Evolutionary conservation across 176 grass and related monocot genomes (phyloP), one percentile per base, ranked within the genome.

Genomic region (Microstegium vimineum): DNA sequence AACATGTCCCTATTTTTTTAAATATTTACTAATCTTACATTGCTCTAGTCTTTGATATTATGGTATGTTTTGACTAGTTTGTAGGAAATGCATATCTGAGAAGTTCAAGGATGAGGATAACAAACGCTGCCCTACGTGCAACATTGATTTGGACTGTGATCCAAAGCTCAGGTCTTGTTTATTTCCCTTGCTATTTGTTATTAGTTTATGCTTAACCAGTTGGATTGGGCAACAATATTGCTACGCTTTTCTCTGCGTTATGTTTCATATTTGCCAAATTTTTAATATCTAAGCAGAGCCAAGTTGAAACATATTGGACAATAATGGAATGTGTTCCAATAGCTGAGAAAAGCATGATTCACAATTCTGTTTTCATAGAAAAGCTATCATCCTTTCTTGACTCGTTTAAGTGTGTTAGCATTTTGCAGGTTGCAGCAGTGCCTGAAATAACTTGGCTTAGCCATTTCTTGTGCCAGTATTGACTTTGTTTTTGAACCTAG

Each of bases 91-190:
- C 75, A 90, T 86, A 73, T 74, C 32, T 62, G 46, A 86, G 30
- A 83, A 83, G 76, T 81, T 90, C 4, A 33, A 38, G 22, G 88
- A 83, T 38, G 78, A 90, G 43, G 88, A 82, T 59, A 18, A 43
- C n/a, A 85, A 60, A 30, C 74, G 28, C 27, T 86, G 88, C 67
- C 88, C 88, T 66, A 75, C 76, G 27, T 90, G 83, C 45, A 78
- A 57, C 42, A 86, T 66, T 46, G 52, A 86, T 86, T 62, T 90
- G 42, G 83, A 79, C 15, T 77, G 27, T 23, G 23, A 61, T 36
- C 79, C 88, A 66, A 90, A 86, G 60, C 66, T 90, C 65, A 86
- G 83, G 83, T 90, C 14, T 73, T 34, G 35, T 78, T 43, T 62
- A 31, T 73, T 60, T 78, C 14, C 66, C 34, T 70, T n/a, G 41